Percentiles rank a stretch among this genome's conserved stretches.
phyloP scores from a whole-genome alignment of 1,139 yeast genomes.

The Saccharomycopsis hybrid region DNA sequence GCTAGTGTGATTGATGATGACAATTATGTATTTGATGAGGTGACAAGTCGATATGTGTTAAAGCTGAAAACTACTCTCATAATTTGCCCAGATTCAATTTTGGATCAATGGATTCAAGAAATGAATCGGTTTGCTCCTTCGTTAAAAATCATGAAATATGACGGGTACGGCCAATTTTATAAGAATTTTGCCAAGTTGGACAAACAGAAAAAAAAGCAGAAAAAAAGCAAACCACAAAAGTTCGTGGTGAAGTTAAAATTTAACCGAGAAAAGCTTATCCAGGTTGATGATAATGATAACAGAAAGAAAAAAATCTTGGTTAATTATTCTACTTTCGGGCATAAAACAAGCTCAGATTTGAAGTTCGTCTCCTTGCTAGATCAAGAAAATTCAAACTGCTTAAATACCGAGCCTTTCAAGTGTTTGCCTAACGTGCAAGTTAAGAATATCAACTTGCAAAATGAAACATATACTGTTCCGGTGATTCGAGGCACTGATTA shows the following conservation, averaged over 20 bases:
- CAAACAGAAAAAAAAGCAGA: constrained; percentile 22
- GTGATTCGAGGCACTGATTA: constrained; percentile 14
- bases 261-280: constrained; percentile 26
- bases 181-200: constrained; percentile 15
- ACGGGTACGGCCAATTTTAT: constrained; percentile 47
- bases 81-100: constrained; percentile 77
- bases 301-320: too few relatives aligned
- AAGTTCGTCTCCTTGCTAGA: constrained; percentile 1
- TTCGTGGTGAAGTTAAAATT: constrained; percentile 11
- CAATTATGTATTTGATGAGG: constrained; percentile 12
- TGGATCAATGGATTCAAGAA: constrained; percentile 81
- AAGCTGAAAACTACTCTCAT: constrained; percentile 69
- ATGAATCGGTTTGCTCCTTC: constrained; percentile 52
- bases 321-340: constrained; percentile 20
- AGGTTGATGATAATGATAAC: not conserved
- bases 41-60: constrained; percentile 35
- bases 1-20: constrained; percentile 20
- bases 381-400: not conserved
- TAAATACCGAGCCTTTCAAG: constrained; percentile 1
- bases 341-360: not conserved
- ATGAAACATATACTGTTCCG: constrained; percentile 7
- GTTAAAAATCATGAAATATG: constrained; percentile 51
- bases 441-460: not conserved
- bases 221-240: not conserved
- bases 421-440: constrained; percentile 6